These are phyloP conservation scores for Neurospora discreta DNA, from an alignment of 495 filamentous ascomycete species.

Conservation along the genomic window DNA sequence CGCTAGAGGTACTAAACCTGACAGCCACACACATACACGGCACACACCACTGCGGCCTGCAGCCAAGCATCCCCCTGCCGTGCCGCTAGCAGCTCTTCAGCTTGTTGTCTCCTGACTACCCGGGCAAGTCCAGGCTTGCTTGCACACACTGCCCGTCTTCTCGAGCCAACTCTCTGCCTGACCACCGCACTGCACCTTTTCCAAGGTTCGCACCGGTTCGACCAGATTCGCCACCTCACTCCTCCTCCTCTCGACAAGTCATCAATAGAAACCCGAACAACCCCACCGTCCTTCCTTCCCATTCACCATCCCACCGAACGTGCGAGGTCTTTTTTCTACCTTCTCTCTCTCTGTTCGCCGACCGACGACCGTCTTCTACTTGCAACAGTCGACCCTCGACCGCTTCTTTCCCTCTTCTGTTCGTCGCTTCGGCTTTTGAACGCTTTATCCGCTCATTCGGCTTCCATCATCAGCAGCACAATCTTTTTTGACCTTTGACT, in stretches of 20 bases:
- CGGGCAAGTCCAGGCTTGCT: not conserved
- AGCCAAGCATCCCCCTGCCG: not conserved
- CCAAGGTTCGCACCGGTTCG: not conserved
- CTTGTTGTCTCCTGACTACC: not conserved
- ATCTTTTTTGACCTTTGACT: slow-evolving; percentile 11
- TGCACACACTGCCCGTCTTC: not conserved
- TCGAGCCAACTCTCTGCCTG: not conserved
- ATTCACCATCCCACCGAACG: not conserved
- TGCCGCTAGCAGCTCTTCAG: not conserved
- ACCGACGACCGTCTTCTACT: not conserved
- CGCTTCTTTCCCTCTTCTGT: not conserved
- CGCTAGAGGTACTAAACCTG: not conserved
- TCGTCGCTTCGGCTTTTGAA: slow-evolving; percentile 4
- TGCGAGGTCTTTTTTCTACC: slow-evolving; percentile 8
- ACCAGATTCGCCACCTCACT: not conserved
- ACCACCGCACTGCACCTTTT: not conserved
- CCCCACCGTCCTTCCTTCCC: not conserved
- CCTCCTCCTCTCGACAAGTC: not conserved
- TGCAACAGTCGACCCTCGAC: not conserved
- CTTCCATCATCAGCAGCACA: slow-evolving; percentile 5
- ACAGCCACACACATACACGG: not conserved
- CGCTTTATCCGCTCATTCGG: slow-evolving; percentile 19
- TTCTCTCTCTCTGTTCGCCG: slow-evolving; percentile 7
- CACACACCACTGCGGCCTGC: not conserved
- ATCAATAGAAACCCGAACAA: not conserved